These are phyloP conservation scores for Capsicum rhomboideum DNA, from an alignment of 257 asterid species.

Conservation along the genomic window DNA sequence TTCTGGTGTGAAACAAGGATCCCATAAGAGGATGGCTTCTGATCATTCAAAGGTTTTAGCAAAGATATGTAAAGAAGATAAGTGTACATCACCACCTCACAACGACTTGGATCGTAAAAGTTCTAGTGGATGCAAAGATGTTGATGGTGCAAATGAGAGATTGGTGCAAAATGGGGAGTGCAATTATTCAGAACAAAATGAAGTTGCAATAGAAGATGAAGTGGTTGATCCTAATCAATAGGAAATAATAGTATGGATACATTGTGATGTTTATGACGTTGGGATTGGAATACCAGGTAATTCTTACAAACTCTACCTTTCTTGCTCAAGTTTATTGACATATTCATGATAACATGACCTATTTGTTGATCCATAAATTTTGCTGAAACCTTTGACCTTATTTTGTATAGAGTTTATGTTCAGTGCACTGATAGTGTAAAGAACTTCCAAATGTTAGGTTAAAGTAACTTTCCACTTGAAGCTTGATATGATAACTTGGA, in stretches of 20 bases:
- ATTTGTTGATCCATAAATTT: background rate
- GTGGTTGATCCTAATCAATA: conserved; percentile 14
- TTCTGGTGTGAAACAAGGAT: conserved; percentile 16
- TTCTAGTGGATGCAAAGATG: background rate
- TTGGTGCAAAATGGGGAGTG: conserved; percentile 10
- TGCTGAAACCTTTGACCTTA: background rate
- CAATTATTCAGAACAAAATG: conserved; percentile 10
- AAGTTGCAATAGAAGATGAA: conserved; percentile 22
- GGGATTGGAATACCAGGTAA: conserved; percentile 96
- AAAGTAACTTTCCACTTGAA: background rate
- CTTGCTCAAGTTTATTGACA: background rate
- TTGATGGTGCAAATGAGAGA: conserved; percentile 8
- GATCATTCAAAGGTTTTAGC: conserved; percentile 12
- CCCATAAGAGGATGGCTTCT: conserved; percentile 8
- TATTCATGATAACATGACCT: background rate
- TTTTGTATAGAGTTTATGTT: background rate
- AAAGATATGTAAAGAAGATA: conserved; percentile 18
- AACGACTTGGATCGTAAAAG: background rate
- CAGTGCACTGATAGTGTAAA: background rate
- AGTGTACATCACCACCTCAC: conserved; percentile 16
- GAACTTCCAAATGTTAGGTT: background rate
- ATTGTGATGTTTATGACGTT: conserved; percentile 79
- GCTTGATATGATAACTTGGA: background rate
- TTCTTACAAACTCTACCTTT: background rate
- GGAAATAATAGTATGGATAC: conserved; percentile 66